Conservation (phyloP, 1,284 basidiomycete genomes). For the Leucoagaricus sp. region DNA sequence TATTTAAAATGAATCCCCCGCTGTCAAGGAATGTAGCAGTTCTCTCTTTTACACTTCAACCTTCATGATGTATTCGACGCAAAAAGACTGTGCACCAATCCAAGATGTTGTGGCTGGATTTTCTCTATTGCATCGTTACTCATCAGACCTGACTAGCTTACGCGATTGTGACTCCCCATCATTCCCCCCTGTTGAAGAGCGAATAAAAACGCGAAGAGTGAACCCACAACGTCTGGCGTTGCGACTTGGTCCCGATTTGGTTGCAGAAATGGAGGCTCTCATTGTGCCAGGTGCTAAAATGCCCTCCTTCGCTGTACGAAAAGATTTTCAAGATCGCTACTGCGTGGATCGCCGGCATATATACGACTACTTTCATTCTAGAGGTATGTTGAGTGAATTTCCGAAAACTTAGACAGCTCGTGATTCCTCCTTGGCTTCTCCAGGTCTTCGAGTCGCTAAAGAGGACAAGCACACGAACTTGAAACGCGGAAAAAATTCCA, state of each 20-base stretch:
- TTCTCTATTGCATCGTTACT: not conserved
- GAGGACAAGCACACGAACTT: constrained; percentile 61
- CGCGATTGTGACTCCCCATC: not conserved
- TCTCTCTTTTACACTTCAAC: constrained; percentile 14
- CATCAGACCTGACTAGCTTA: not conserved
- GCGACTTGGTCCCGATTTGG: constrained; percentile 63
- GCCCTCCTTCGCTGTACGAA: constrained; percentile 69
- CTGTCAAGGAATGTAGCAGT: not conserved
- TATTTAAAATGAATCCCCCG: not conserved
- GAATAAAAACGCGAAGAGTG: constrained; percentile 48
- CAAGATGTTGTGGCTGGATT: constrained; percentile 2
- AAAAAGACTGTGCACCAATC: constrained; percentile 15
- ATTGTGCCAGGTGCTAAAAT: constrained; percentile 70
- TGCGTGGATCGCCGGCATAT: constrained; percentile 70
- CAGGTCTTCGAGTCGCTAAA: constrained; percentile 66
- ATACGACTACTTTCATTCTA: constrained; percentile 74
- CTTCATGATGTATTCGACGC: constrained; percentile 6
- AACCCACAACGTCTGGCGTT: constrained; percentile 61
- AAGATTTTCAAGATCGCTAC: constrained; percentile 66
- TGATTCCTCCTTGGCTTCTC: constrained; percentile 20
- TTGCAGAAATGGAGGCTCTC: constrained; percentile 65
- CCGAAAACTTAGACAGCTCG: not conserved
- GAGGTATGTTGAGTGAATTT: constrained; percentile 33
- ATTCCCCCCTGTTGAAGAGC: constrained; percentile 26
- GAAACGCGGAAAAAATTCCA: constrained; percentile 38